Evolutionary conservation across 2,329 filamentous ascomycete species (phyloP), one percentile per base, ranked within the genome.

Genomic region (Epichloe festucae): DNA sequence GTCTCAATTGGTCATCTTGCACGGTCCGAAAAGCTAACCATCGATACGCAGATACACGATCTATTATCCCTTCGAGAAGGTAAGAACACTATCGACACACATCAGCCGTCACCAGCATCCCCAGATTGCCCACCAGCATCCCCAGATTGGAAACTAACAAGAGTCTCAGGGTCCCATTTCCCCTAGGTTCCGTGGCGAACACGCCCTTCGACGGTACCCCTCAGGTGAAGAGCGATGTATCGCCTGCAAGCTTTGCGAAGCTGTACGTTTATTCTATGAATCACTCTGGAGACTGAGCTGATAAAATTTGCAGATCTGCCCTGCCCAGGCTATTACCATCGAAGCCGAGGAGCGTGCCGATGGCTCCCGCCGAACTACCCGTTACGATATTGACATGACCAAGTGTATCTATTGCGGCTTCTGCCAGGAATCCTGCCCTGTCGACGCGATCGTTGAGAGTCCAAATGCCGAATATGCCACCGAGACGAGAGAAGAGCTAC

Each of bases 331-430:
- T 65, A 98, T 98, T 70, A 98, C 93, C 50, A 98, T 98, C 63
- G 93, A 98, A 75, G 93, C 93, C 52, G 93, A 98, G 71, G 93
- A 98, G 77, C 89, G 93, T 67, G 88, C 87, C 65, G 93, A 98
- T 64, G 93, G 93, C 57, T 94, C 88, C 65, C 84, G 93, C 71
- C 83, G 93, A 67, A 98, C 93, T 49, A 96, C 91, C 54, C 84
- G 91, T 67, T 98, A 98, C 74, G 93, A 98, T 69, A 96, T 98
- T 67, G 93, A 98, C 73, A 98, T 98, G 93, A 97, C 93, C 65
- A 98, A 98, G 79, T 98, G 93, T 76, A 98, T 98, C 72, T 98
- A 97, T 82, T 97, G 93, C 70, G 93, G 93, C 49, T 94, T 95
- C 75, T 97, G 93, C 81, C 91, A 96, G 76, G 93, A 98, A 77